Percentiles rank a stretch among this genome's conserved stretches.
Conservation (phyloP, 768 basidiomycete species). For the Rhizopogon rudus region DNA sequence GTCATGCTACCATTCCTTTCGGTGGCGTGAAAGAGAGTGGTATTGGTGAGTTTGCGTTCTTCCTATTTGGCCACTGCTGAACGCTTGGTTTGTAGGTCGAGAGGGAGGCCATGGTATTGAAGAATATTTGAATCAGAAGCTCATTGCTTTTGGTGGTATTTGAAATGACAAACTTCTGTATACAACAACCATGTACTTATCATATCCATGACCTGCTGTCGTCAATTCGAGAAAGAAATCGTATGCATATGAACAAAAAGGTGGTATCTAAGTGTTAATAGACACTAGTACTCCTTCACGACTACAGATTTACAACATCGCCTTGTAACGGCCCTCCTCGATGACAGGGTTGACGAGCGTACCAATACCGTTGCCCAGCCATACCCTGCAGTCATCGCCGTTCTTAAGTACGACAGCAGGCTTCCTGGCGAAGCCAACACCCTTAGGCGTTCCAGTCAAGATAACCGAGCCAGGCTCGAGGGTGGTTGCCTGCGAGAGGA, state of each 20-base stretch:
- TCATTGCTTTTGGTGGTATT: constrained; percentile 78
- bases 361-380: constrained; percentile 70
- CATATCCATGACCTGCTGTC: background rate
- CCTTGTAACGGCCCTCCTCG: constrained; percentile 47
- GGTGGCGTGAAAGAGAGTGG: constrained; percentile 93
- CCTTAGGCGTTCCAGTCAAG: constrained; percentile 78
- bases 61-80: background rate
- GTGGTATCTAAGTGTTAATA: background rate
- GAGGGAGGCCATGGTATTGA: constrained; percentile 90
- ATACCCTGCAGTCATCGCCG: constrained; percentile 67
- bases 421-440: constrained; percentile 74
- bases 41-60: constrained; percentile 35
- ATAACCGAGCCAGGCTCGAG: constrained; percentile 79
- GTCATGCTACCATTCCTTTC: constrained; percentile 78
- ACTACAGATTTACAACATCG: constrained; percentile 36
- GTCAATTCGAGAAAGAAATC: background rate
- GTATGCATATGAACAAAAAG: background rate
- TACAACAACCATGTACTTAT: constrained; percentile 1
- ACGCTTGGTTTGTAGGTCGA: constrained; percentile 39
- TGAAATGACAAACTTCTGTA: constrained; percentile 14
- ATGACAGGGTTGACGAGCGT: constrained; percentile 74
- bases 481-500: constrained; percentile 82
- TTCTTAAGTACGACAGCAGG: constrained; percentile 67
- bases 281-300: background rate
- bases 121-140: constrained; percentile 81